Percentiles rank a stretch among this genome's conserved stretches.
phyloP scores from a whole-genome alignment of 345 rosid species.

The Gossypium australe region DNA sequence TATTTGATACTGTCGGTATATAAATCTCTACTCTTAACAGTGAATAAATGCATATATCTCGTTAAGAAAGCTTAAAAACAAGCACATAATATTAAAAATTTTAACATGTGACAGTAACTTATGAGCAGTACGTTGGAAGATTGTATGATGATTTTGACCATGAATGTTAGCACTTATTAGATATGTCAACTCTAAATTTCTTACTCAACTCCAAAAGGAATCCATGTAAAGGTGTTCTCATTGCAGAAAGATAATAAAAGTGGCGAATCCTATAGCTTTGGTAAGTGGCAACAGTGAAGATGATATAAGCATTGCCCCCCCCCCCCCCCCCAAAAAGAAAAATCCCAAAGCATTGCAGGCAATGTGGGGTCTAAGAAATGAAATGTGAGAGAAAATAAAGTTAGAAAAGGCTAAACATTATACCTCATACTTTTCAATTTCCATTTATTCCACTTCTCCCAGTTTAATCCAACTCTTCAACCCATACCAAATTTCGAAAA shows the following conservation, averaged over 20 bases:
- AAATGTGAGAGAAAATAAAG: conserved; percentile 10
- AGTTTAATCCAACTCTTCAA: conserved; percentile 28
- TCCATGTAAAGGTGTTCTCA: conserved; percentile 30
- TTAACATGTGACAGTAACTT: not conserved
- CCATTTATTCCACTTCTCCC: conserved; percentile 28
- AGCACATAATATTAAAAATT: not conserved
- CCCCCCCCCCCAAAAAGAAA: too few relatives aligned
- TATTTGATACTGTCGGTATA: not conserved
- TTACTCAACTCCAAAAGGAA: conserved; percentile 15
- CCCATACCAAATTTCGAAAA: conserved; percentile 23
- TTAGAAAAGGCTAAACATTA: conserved; percentile 4
- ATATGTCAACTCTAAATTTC: conserved; percentile 26
- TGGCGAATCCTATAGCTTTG: conserved; percentile 58
- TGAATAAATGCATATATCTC: not conserved
- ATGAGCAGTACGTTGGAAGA: conserved; percentile 13
- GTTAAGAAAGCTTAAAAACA: too few relatives aligned
- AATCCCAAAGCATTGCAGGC: conserved; percentile 28
- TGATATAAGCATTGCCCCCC: conserved; percentile 46
- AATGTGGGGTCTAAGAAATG: conserved; percentile 35
- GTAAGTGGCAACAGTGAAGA: conserved; percentile 27
- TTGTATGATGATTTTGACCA: conserved; percentile 25
- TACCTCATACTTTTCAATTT: conserved; percentile 16
- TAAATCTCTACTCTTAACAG: not conserved
- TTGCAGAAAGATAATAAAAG: conserved; percentile 34
- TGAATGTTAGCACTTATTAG: conserved; percentile 6